Conservation (phyloP, 2,329 filamentous ascomycete genomes). For the Phyllosticta citrichinensis region DNA sequence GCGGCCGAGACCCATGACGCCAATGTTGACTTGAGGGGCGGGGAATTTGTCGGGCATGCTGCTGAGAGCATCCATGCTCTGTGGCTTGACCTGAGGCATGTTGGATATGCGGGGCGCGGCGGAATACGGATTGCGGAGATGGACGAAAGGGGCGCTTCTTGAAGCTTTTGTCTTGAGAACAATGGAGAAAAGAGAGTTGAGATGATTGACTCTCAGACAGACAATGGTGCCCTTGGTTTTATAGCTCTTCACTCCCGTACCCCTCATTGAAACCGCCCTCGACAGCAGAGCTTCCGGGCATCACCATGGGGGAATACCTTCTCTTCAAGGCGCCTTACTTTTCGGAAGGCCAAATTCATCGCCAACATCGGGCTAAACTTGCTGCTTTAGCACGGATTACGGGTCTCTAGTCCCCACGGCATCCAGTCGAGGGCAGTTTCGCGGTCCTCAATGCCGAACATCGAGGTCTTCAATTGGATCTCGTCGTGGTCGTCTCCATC, state of each 20-base stretch:
- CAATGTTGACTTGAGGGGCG: conserved; percentile 27
- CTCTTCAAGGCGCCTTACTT: neutral
- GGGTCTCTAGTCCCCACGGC: neutral
- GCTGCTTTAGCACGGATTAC: neutral
- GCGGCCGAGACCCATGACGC: conserved; percentile 39
- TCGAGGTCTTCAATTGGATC: neutral
- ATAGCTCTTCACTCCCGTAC: neutral
- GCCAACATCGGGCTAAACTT: neutral
- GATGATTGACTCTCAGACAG: neutral
- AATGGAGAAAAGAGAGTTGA: neutral
- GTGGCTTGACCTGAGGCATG: conserved; percentile 1
- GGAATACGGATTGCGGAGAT: neutral
- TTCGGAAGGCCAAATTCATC: neutral
- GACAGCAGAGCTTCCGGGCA: neutral
- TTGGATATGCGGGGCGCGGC: neutral
- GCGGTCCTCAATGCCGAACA: neutral
- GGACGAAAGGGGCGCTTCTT: neutral
- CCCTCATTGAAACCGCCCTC: neutral
- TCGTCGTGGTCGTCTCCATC: neutral
- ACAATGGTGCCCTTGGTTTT: neutral
- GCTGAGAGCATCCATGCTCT: conserved; percentile 9
- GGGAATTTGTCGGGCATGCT: conserved; percentile 7
- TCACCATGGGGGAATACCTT: neutral
- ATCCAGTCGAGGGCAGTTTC: neutral
- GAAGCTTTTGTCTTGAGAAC: neutral